Percentiles rank a stretch among this genome's conserved stretches.
phyloP scores from a whole-genome alignment of 768 basidiomycete genomes.

The Phaffia tasmanica region DNA sequence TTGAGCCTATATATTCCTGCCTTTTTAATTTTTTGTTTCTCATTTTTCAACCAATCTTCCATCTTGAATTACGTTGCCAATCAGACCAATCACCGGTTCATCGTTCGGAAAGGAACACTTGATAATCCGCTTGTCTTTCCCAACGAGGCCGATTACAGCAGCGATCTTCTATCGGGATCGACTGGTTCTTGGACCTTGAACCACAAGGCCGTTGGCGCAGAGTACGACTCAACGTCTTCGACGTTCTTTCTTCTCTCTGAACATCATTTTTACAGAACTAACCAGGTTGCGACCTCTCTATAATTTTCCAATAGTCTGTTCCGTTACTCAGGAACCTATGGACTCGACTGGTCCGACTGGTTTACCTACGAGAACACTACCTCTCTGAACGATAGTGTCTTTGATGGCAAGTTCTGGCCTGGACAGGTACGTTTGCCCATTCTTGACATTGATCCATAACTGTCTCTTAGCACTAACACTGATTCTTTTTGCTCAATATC shows the following conservation, averaged over 20 bases:
- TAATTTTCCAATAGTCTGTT: constrained; percentile 39
- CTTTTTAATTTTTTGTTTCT: not conserved
- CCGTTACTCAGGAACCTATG: constrained; percentile 77
- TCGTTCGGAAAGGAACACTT: constrained; percentile 64
- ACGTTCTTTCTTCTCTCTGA: not conserved
- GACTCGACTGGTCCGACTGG: constrained; percentile 74
- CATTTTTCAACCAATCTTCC: not conserved
- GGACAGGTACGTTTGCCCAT: not conserved
- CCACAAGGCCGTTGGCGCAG: not conserved
- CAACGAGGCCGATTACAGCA: constrained; percentile 56
- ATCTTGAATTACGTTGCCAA: not conserved
- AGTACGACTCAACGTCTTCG: not conserved
- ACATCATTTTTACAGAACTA: constrained; percentile 39
- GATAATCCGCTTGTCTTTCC: constrained; percentile 82
- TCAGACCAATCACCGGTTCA: constrained; percentile 58
- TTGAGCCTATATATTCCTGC: not conserved
- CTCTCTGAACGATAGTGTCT: constrained; percentile 50
- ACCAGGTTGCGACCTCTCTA: constrained; percentile 48
- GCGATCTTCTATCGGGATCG: constrained; percentile 34
- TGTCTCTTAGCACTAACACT: too few relatives aligned
- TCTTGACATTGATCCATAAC: not conserved
- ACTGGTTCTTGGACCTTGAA: constrained; percentile 21
- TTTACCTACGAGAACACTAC: constrained; percentile 66
- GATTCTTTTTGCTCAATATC: too few relatives aligned
- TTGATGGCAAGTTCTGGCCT: constrained; percentile 55